A percentile compares a stretch with the other conserved stretches of the same genome.
Evolutionary conservation across 805 yeast species (phyloP).

Genomic region (Metschnikowia similis): DNA sequence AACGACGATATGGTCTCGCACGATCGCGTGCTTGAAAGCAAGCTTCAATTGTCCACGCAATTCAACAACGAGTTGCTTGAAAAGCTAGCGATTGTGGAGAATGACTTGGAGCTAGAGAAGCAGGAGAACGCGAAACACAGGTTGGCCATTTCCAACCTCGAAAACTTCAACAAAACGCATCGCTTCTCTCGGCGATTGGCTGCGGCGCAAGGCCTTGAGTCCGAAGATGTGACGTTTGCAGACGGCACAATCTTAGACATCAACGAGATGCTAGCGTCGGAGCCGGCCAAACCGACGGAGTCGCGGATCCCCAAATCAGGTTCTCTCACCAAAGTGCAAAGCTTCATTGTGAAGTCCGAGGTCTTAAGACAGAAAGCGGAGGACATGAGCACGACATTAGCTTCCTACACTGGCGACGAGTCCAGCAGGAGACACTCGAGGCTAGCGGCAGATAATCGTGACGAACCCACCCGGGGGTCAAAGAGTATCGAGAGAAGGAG

Average conservation of each 20-base stretch:
- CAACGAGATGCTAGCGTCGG: conserved; percentile 17
- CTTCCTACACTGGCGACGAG: conserved; percentile 5
- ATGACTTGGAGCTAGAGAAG: conserved; percentile 26
- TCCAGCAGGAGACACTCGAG: conserved; percentile 1
- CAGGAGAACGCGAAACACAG: conserved; percentile 13
- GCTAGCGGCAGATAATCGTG: not conserved
- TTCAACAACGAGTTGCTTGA: conserved; percentile 41
- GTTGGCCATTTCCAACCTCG: conserved; percentile 14
- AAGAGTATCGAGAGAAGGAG: not conserved
- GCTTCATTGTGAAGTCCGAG: conserved; percentile 21
- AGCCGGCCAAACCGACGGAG: conserved; percentile 8
- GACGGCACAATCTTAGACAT: conserved; percentile 17
- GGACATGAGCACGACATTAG: conserved; percentile 13
- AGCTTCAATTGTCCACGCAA: conserved; percentile 31
- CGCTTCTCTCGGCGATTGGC: conserved; percentile 1
- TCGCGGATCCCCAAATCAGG: conserved; percentile 20
- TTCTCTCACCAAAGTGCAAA: conserved; percentile 30
- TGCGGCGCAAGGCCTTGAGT: conserved; percentile 10
- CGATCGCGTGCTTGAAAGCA: conserved; percentile 32
- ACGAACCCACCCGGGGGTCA: not conserved
- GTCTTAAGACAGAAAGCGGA: conserved; percentile 13
- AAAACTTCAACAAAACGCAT: conserved; percentile 1
- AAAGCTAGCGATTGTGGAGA: conserved; percentile 39
- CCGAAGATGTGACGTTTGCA: conserved; percentile 13
- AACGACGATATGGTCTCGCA: conserved; percentile 39